Conservation (phyloP, 306 rosid species). For the Ziziphus jujuba region DNA sequence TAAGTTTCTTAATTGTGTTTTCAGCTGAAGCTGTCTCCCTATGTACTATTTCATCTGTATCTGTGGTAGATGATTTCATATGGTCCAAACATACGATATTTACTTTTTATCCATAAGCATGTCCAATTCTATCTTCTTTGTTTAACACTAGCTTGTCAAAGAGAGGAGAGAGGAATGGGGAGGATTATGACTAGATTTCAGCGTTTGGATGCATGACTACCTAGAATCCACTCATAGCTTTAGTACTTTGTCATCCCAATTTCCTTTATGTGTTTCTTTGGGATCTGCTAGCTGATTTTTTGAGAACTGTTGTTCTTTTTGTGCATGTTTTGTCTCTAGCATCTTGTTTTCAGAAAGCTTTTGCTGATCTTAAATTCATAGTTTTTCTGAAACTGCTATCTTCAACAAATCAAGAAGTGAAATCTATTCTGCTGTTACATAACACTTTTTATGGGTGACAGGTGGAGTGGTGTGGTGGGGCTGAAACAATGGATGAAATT, state of each 20-base stretch:
- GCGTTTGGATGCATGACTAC: neutral
- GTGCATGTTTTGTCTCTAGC: no score
- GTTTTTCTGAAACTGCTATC: neutral
- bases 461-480: slow-evolving; percentile 87
- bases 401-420: slow-evolving; percentile 3
- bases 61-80: neutral
- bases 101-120: slow-evolving; percentile 1
- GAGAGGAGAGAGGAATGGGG: neutral
- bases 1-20: neutral
- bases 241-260: neutral
- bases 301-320: neutral
- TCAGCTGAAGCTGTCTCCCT: neutral
- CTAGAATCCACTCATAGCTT: neutral
- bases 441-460: slow-evolving; percentile 32
- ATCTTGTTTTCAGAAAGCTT: neutral
- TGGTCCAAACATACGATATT: neutral
- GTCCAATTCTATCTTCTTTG: neutral
- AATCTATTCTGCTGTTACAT: slow-evolving; percentile 23
- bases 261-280: neutral
- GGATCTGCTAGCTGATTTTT: neutral
- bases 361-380: neutral
- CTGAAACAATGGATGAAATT: slow-evolving; percentile 80
- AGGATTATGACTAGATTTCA: neutral
- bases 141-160: neutral
- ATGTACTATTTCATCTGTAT: neutral